phyloP scores from a whole-genome alignment of 116 monocot species.

The Thalassia testudinum region DNA sequence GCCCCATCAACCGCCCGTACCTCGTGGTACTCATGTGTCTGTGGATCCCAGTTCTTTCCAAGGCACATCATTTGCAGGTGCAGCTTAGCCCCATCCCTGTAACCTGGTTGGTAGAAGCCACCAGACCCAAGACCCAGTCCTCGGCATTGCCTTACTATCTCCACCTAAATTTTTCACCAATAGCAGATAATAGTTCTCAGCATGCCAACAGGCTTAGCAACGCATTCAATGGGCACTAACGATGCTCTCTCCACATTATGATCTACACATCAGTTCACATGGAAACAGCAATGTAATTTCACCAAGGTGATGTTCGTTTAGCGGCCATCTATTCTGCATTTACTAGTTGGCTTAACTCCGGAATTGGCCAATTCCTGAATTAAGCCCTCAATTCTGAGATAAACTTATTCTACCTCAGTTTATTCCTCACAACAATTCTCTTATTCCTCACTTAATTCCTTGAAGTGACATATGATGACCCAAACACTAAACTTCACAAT shows the following conservation, averaged over 20 bases:
- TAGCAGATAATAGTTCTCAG: no score
- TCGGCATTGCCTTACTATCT: constrained; percentile 23
- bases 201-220: not conserved
- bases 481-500: not conserved
- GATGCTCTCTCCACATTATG: no score
- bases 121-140: constrained; percentile 38
- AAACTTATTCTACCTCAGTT: no score
- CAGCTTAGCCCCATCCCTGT: constrained; percentile 39
- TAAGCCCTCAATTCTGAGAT: no score
- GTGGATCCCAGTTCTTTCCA: constrained; percentile 57
- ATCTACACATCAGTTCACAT: not conserved
- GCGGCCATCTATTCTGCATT: no score
- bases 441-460: no score
- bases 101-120: constrained; percentile 55
- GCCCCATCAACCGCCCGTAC: constrained; percentile 26
- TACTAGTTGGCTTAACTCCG: no score
- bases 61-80: constrained; percentile 59
- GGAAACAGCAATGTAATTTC: not conserved
- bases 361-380: no score
- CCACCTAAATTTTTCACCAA: constrained; percentile 13
- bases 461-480: no score
- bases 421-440: no score
- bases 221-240: no score
- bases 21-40: constrained; percentile 21
- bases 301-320: no score